Evolutionary conservation across 2,329 filamentous ascomycete species (phyloP).

Genomic region (Cordyceps militaris): DNA sequence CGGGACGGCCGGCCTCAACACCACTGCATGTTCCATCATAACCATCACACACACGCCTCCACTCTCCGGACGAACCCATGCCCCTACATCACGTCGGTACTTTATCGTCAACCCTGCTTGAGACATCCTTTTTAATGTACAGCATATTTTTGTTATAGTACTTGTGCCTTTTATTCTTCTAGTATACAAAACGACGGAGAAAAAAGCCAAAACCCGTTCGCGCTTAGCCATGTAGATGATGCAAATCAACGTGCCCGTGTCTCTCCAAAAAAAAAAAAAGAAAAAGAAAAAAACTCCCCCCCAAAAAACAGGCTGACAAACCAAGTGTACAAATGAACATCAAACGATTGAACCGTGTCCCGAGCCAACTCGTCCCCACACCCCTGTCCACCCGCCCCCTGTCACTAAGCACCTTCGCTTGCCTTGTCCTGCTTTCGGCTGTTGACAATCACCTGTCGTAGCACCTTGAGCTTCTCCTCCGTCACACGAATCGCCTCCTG

Average conservation of each 20-base stretch:
- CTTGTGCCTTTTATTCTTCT: not conserved
- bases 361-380: not conserved
- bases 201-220: constrained; percentile 3
- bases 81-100: not conserved
- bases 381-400: not conserved
- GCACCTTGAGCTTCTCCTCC: constrained; percentile 70
- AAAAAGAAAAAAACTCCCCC: not conserved
- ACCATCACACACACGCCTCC: not conserved
- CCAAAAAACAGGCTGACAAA: not conserved
- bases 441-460: constrained; percentile 64
- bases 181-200: constrained; percentile 6
- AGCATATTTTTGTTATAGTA: not conserved
- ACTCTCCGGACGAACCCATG: constrained; percentile 2
- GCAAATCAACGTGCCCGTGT: not conserved
- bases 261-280: not conserved
- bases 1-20: too few species aligned
- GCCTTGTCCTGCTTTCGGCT: constrained; percentile 23
- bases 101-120: not conserved
- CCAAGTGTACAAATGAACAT: constrained; percentile 1
- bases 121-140: not conserved
- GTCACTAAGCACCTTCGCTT: not conserved
- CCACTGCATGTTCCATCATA: not conserved
- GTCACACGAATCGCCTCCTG: constrained; percentile 78
- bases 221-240: constrained; percentile 9
- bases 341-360: not conserved